These are phyloP conservation scores for Plasmodium coatneyi DNA, from an alignment of 169 alveolate species.

Conservation along the genomic window DNA sequence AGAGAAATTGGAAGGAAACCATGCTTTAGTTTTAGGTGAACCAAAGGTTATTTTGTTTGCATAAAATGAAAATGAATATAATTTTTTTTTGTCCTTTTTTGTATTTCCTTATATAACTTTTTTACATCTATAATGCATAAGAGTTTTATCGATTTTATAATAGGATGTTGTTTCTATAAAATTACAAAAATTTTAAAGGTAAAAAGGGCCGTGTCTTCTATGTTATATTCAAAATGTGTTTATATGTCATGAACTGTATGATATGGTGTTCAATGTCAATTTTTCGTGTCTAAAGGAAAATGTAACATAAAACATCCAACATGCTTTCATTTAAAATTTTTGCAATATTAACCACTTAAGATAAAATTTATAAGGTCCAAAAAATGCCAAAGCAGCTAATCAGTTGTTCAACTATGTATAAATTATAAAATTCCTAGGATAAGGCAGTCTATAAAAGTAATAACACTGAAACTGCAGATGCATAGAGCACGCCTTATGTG, in stretches of 20 bases:
- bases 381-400: neutral
- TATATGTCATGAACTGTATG: neutral
- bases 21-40: neutral
- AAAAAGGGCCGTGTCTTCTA: neutral
- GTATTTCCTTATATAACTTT: neutral
- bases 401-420: neutral
- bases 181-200: neutral
- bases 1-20: neutral
- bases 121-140: neutral
- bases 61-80: neutral
- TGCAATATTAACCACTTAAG: neutral
- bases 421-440: neutral
- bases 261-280: neutral
- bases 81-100: neutral
- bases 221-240: neutral
- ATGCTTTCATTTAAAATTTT: neutral
- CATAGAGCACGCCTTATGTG: neutral
- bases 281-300: neutral
- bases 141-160: neutral
- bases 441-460: neutral
- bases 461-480: neutral
- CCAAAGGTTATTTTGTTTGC: neutral
- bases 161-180: neutral
- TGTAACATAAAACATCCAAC: neutral
- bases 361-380: neutral